These are phyloP conservation scores for Syncephalastrum sp. DNA, from an alignment of 371 early-diverging fungal genomes.

Conservation along the genomic window DNA sequence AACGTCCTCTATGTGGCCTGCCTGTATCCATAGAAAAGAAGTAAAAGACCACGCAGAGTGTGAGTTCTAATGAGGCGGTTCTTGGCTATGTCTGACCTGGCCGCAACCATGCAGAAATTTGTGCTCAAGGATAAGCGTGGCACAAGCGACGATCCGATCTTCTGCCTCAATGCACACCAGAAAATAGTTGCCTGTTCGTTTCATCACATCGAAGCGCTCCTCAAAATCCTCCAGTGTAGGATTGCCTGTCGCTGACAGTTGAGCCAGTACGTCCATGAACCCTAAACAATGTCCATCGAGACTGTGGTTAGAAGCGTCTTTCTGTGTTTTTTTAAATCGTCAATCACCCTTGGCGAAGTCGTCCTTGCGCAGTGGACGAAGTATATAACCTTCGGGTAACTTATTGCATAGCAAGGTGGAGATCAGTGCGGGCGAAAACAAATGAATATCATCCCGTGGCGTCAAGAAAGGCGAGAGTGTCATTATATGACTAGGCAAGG, in stretches of 20 bases:
- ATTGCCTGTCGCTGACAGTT: constrained; percentile 11
- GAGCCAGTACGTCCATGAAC: constrained; percentile 8
- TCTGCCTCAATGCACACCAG: constrained; percentile 75
- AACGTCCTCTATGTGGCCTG: constrained; percentile 86
- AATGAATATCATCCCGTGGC: constrained; percentile 9
- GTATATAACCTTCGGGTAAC: constrained; percentile 69
- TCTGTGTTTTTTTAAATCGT: neutral
- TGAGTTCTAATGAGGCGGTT: neutral
- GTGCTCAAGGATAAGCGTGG: constrained; percentile 91
- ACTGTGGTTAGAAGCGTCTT: neutral
- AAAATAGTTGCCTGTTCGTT: constrained; percentile 60
- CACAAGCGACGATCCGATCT: constrained; percentile 76
- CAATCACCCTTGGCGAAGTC: constrained; percentile 69
- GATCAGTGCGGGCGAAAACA: constrained; percentile 71
- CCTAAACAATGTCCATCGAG: constrained; percentile 3
- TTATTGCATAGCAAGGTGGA: constrained; percentile 58
- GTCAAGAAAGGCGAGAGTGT: constrained; percentile 8
- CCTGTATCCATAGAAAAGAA: constrained; percentile 21
- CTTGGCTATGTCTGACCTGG: constrained; percentile 51
- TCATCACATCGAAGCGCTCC: constrained; percentile 68
- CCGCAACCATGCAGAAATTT: constrained; percentile 90
- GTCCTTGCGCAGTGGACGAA: constrained; percentile 74
- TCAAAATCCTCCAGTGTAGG: constrained; percentile 42
- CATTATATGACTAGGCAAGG: constrained; percentile 5
- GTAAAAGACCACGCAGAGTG: neutral